Evolutionary conservation across 1,284 basidiomycete species (phyloP), one percentile per base, ranked within the genome.

Genomic region (Boletus holoroseus): DNA sequence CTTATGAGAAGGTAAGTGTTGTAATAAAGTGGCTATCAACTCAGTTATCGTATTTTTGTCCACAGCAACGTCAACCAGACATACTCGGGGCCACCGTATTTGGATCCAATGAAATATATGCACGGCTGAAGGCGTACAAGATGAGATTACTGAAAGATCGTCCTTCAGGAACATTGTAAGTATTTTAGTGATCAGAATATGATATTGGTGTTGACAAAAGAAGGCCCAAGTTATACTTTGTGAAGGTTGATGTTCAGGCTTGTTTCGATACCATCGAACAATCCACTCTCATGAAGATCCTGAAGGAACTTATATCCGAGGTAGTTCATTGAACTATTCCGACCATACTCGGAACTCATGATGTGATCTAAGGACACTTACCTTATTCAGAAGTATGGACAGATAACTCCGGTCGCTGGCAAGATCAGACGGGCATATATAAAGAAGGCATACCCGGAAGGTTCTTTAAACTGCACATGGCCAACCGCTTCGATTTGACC

Each of bases 181-280:
- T 50, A 32, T 34, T 24, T 34, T 43, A 13, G 6, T 12, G 3
- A 27, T 4, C 28, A 36, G 27, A 27, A 26, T 3, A 9, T 0
- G 30, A 37, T 18, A 8, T 18, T 36, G 5, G 11, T 13, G 15
- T 30, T 66, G 15, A 68, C 32, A 18, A 44, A 35, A 34, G 8
- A 51, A 94, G 92, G 20, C 91, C 91, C 0, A 83, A 82, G 57
- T 69, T 96, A 3, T 98, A 94, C 67, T 95, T 99, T 62, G 93
- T 94, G 54, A 99, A 99, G 68, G 83, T 96, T 27, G 96, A 99
- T 63, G 91, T 99, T 13, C 85, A 88, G 54, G 87, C 93, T 1
- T 96, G 94, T 55, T 99, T 98, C 72, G 96, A 99, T 69, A 93
- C 90, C 0, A 98, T 99, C 56, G 85, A 94, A 38, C 96, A 99